Conservation (phyloP, 768 basidiomycete genomes). For the Lyophyllum semitale region DNA sequence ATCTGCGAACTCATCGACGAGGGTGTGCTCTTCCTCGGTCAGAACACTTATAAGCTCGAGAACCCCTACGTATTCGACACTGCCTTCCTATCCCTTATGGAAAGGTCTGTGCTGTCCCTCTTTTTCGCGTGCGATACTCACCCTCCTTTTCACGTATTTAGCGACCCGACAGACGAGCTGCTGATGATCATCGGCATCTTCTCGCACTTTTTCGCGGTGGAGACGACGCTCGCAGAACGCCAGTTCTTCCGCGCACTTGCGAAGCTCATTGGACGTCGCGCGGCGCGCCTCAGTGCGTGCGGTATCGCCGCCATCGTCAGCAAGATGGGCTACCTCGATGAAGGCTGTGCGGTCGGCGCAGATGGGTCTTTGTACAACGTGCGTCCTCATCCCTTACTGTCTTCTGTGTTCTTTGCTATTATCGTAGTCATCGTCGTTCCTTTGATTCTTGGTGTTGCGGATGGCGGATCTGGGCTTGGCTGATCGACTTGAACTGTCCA, state of each 20-base stretch:
- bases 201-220: slow-evolving; percentile 93
- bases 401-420: no score
- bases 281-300: slow-evolving; percentile 89
- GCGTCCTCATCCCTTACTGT: slow-evolving; percentile 25
- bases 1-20: slow-evolving; percentile 95
- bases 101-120: slow-evolving; percentile 55
- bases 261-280: slow-evolving; percentile 83
- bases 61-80: slow-evolving; percentile 93
- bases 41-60: slow-evolving; percentile 98
- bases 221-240: slow-evolving; percentile 94
- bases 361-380: slow-evolving; percentile 97
- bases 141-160: slow-evolving; percentile 26
- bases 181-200: slow-evolving; percentile 98
- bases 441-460: neutral
- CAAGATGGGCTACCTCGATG: slow-evolving; percentile 92
- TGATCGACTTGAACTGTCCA: slow-evolving; percentile 30
- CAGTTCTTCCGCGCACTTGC: slow-evolving; percentile 97
- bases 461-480: neutral
- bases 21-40: slow-evolving; percentile 95
- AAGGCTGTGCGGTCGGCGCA: slow-evolving; percentile 86
- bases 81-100: slow-evolving; percentile 95
- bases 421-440: neutral
- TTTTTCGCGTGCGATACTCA: neutral
- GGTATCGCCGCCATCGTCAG: slow-evolving; percentile 96
- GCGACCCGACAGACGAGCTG: slow-evolving; percentile 95